These are phyloP conservation scores for Jasminum sambac DNA, from an alignment of 257 asterid genomes.

Conservation along the genomic window DNA sequence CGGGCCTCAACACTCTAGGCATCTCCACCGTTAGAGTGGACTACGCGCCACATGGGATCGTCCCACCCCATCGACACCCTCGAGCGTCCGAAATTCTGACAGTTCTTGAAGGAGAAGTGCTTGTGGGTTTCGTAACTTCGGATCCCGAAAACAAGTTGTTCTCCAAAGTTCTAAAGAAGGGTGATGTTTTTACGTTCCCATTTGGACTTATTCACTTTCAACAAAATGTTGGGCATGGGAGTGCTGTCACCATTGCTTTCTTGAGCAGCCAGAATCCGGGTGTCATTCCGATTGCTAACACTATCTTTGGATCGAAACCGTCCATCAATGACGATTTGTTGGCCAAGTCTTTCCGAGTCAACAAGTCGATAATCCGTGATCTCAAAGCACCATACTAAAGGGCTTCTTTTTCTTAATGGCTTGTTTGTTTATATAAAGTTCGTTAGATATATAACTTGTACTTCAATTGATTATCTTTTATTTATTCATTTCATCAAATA, in stretches of 20 bases:
- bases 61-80: conserved; percentile 52
- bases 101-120: conserved; percentile 45
- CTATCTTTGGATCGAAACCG: conserved; percentile 45
- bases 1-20: conserved; percentile 58
- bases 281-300: conserved; percentile 39
- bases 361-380: conserved; percentile 22
- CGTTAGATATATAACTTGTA: no score
- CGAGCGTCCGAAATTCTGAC: conserved; percentile 44
- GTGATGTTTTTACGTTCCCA: conserved; percentile 47
- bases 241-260: conserved; percentile 46
- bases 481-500: no score
- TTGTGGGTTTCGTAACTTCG: conserved; percentile 47
- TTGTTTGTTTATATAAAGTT: not conserved
- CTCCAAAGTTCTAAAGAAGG: conserved; percentile 32
- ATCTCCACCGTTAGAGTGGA: conserved; percentile 53
- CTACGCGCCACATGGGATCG: conserved; percentile 41
- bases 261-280: conserved; percentile 54
- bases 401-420: no score
- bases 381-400: conserved; percentile 30
- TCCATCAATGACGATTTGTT: conserved; percentile 31
- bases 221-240: conserved; percentile 34
- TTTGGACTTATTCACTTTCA: conserved; percentile 54
- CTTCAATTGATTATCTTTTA: no score
- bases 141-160: conserved; percentile 45
- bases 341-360: conserved; percentile 37